A percentile compares a stretch with the other conserved stretches of the same genome.
These are phyloP conservation scores for Pseudoturritis turrita DNA, from an alignment of 345 rosid genomes.

Conservation along the genomic window DNA sequence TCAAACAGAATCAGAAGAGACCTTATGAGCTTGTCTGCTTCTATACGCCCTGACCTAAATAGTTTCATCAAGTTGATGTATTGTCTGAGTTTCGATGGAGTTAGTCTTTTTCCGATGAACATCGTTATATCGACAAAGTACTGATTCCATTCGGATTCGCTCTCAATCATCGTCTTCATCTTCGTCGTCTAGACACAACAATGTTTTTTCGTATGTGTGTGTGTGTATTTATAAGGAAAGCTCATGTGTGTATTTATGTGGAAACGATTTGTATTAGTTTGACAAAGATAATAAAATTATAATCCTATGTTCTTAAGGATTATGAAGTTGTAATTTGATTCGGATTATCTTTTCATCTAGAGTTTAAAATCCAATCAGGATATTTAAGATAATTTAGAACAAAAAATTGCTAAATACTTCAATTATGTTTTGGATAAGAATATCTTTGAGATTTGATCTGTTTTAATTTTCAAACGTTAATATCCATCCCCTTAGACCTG, in stretches of 20 bases:
- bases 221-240: background rate
- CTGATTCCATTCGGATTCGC: background rate
- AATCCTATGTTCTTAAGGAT: background rate
- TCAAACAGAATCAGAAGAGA: background rate
- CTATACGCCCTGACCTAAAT: background rate
- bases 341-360: too few relatives aligned
- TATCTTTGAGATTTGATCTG: too few relatives aligned
- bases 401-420: background rate
- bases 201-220: background rate
- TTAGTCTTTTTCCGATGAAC: background rate
- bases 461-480: conserved; percentile 45
- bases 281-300: background rate
- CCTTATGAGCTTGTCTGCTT: background rate
- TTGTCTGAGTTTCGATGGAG: background rate
- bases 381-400: too few relatives aligned
- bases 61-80: background rate
- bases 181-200: background rate
- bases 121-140: background rate
- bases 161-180: background rate
- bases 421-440: background rate
- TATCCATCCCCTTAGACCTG: conserved; percentile 63
- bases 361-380: too few relatives aligned
- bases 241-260: too few relatives aligned
- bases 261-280: background rate
- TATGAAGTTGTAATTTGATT: background rate